Conservation (phyloP, 345 rosid species). For the Lepidium didymum region DNA sequence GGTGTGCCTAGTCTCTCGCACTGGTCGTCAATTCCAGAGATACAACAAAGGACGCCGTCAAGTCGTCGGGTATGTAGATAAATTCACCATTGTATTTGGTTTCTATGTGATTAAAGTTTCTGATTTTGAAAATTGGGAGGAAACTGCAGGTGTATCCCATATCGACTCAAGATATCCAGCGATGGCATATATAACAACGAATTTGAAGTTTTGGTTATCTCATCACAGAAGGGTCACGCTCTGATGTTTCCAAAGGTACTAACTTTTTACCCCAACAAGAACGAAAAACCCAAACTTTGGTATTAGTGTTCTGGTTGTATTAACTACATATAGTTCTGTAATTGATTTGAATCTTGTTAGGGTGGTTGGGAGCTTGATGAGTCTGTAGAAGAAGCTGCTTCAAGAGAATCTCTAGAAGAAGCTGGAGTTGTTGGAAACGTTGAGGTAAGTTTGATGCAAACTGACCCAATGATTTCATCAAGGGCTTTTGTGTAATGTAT, state of each 20-base stretch:
- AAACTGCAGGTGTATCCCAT: constrained; percentile 66
- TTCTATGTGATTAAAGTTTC: background rate
- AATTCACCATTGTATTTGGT: background rate
- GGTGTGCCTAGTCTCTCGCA: constrained; percentile 64
- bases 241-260: constrained; percentile 87
- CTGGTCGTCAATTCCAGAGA: constrained; percentile 70
- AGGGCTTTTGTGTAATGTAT: background rate
- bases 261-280: background rate
- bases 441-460: constrained; percentile 37
- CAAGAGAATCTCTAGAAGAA: constrained; percentile 72
- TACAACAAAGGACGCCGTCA: constrained; percentile 69
- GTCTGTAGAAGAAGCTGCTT: constrained; percentile 70
- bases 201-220: constrained; percentile 61
- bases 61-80: constrained; percentile 67
- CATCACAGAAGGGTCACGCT: constrained; percentile 75
- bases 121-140: background rate
- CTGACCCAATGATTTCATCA: background rate
- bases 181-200: constrained; percentile 37
- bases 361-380: constrained; percentile 98
- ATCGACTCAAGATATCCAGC: constrained; percentile 37
- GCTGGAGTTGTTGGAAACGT: constrained; percentile 79
- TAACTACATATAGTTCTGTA: background rate
- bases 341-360: constrained; percentile 24
- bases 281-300: background rate
- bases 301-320: background rate